These are phyloP conservation scores for Clitopilus passeckerianus DNA, from an alignment of 768 basidiomycete genomes.

Conservation along the genomic window DNA sequence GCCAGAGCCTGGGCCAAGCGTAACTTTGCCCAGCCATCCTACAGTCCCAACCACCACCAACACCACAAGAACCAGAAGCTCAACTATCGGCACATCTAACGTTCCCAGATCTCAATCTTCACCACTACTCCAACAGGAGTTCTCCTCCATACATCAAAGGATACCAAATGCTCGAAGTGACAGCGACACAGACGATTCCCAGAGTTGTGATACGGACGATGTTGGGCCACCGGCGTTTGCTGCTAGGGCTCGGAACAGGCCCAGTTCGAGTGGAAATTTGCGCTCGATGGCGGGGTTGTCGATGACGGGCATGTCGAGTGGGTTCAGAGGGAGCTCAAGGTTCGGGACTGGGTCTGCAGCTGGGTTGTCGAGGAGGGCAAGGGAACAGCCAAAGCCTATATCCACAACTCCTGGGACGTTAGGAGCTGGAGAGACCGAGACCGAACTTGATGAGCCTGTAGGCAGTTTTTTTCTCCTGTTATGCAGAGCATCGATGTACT, in stretches of 20 bases:
- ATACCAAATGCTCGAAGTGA: slow-evolving; percentile 13
- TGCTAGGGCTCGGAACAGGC: background rate
- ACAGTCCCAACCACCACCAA: background rate
- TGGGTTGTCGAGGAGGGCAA: slow-evolving; percentile 13
- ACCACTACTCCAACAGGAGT: slow-evolving; percentile 13
- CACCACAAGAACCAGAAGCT: background rate
- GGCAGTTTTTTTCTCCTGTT: slow-evolving; percentile 20
- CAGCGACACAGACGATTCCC: slow-evolving; percentile 22
- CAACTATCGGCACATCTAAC: slow-evolving; percentile 10
- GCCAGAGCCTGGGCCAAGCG: background rate
- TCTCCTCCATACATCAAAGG: slow-evolving; percentile 6
- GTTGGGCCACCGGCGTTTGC: background rate
- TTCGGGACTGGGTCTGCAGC: slow-evolving; percentile 7
- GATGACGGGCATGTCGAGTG: slow-evolving; percentile 8
- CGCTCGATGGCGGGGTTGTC: background rate
- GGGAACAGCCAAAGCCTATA: slow-evolving; percentile 41
- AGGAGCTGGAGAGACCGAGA: slow-evolving; percentile 76
- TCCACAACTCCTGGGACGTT: slow-evolving; percentile 55
- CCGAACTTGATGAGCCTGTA: slow-evolving; percentile 74
- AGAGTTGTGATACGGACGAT: slow-evolving; percentile 12
- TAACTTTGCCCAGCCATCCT: background rate
- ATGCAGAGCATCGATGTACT: background rate
- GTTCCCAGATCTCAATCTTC: slow-evolving; percentile 17
- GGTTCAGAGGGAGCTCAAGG: slow-evolving; percentile 16
- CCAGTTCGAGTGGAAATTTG: slow-evolving; percentile 8